Evolutionary conservation across 1,139 yeast species (phyloP).

Genomic region (Protomyces gravidus): DNA sequence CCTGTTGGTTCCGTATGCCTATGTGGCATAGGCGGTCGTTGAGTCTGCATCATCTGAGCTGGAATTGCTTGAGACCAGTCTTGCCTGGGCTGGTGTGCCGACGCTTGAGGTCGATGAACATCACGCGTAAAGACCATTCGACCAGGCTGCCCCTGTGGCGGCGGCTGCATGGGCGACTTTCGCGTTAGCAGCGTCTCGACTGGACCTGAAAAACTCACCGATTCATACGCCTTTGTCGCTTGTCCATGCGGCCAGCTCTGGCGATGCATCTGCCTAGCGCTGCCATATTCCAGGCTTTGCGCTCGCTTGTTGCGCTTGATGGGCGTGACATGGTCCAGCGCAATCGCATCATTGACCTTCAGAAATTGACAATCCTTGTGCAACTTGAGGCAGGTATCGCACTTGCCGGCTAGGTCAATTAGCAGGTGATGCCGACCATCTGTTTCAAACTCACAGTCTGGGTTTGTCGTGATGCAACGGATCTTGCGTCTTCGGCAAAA

Average conservation of each 20-base stretch:
- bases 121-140: neutral
- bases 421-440: neutral
- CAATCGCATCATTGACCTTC: constrained; percentile 16
- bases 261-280: neutral
- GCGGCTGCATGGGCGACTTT: neutral
- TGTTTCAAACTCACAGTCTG: constrained; percentile 5
- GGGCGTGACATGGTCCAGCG: neutral
- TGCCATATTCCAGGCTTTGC: neutral
- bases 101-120: neutral
- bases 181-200: neutral
- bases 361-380: constrained; percentile 24
- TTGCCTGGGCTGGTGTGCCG: neutral
- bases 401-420: constrained; percentile 17
- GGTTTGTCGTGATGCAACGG: constrained; percentile 14
- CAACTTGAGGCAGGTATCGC: constrained; percentile 17
- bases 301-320: constrained; percentile 1
- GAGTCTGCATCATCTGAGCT: neutral
- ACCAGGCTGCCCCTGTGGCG: neutral
- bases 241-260: neutral
- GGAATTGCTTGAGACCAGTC: neutral
- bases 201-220: neutral
- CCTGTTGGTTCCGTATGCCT: neutral
- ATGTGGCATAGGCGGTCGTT: neutral
- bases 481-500: constrained; percentile 24
- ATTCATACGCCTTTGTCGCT: neutral